phyloP scores from a whole-genome alignment of 768 basidiomycete genomes.

The Serendipita sp. region DNA sequence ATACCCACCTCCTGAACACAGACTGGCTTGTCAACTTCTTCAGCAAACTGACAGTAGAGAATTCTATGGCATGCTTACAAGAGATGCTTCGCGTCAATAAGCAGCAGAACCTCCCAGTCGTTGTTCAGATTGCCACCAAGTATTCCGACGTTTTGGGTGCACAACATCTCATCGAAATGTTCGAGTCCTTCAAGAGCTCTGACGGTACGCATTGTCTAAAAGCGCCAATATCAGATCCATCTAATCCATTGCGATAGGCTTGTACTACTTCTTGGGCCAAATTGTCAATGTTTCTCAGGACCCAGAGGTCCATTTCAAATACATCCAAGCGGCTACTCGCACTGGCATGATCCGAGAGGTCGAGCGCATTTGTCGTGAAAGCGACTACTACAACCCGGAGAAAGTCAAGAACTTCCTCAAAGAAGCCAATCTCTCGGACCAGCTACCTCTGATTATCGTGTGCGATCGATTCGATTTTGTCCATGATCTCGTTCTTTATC shows the following conservation, averaged over 20 bases:
- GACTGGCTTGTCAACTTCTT: conserved; percentile 99
- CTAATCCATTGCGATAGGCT: conserved; percentile 30
- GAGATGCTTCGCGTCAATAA: conserved; percentile 98
- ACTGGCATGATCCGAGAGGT: conserved; percentile 98
- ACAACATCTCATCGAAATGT: conserved; percentile 95
- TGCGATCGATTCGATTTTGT: conserved; percentile 99
- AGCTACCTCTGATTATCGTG: conserved; percentile 97
- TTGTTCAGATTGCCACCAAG: conserved; percentile 95
- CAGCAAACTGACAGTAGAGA: conserved; percentile 90
- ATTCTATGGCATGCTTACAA: conserved; percentile 88
- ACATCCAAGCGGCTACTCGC: conserved; percentile 95
- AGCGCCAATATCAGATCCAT: background rate
- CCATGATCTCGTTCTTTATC: conserved; percentile 93
- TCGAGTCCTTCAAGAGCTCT: conserved; percentile 93
- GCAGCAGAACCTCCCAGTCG: conserved; percentile 90
- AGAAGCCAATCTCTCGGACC: conserved; percentile 91
- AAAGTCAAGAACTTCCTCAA: conserved; percentile 99
- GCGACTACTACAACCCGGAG: conserved; percentile 95
- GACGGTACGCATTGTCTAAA: conserved; percentile 42
- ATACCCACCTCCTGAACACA: conserved; percentile 65
- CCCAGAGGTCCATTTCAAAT: conserved; percentile 98
- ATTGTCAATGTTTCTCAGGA: conserved; percentile 95
- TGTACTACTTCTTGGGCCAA: conserved; percentile 97
- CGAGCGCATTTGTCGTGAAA: conserved; percentile 95
- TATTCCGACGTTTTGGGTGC: conserved; percentile 97